Evolutionary conservation across 176 grass and related monocot species (phyloP).

Genomic region (Triticum timopheevii): DNA sequence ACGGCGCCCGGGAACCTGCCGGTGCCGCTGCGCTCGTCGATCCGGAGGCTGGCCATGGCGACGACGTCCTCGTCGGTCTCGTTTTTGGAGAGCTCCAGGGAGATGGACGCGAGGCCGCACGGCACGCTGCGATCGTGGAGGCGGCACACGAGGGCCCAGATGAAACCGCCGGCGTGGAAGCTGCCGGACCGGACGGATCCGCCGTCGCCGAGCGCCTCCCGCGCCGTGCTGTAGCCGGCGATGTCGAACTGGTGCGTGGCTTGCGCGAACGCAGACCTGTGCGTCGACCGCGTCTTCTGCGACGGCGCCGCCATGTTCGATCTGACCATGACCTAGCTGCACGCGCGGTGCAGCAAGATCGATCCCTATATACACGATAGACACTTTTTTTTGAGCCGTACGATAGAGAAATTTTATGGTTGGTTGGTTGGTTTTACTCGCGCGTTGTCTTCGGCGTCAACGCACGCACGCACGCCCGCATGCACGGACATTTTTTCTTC

Average conservation of each 20-base stretch:
- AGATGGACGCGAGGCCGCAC: neutral
- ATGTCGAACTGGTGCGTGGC: neutral
- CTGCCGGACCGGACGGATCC: neutral
- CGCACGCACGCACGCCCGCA: no score
- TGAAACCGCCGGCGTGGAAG: neutral
- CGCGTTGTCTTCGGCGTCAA: no score
- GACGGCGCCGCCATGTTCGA: neutral
- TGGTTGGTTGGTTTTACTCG: no score
- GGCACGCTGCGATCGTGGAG: neutral
- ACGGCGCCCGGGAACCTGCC: neutral
- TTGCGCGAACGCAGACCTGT: neutral
- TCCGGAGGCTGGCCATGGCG: neutral
- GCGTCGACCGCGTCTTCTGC: neutral
- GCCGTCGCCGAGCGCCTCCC: neutral
- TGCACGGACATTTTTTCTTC: no score
- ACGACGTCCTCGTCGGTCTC: neutral
- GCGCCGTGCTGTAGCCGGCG: neutral
- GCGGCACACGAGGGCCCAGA: neutral
- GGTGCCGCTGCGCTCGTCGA: neutral
- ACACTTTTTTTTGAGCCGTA: neutral
- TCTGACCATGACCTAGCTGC: neutral
- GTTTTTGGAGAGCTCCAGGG: neutral
- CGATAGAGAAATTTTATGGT: neutral
- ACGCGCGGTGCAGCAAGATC: neutral
- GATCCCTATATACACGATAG: neutral